Evolutionary conservation across 805 yeast genomes (phyloP).

Genomic region (Ogataea angusta): DNA sequence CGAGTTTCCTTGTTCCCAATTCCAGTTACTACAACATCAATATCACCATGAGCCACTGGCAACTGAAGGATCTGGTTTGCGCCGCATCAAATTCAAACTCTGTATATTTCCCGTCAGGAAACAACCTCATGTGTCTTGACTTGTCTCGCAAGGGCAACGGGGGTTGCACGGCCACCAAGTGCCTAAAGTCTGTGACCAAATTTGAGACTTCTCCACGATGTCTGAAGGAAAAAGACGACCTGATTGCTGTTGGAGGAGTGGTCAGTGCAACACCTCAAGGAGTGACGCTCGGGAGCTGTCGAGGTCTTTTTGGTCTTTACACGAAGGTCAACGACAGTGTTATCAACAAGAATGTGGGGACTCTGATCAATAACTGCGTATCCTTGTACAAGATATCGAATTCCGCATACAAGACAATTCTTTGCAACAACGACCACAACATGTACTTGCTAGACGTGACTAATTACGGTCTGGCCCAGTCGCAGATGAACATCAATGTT

Average conservation of each 20-base stretch:
- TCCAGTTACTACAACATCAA: slow-evolving; percentile 30
- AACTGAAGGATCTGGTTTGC: slow-evolving; percentile 64
- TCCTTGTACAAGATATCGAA: slow-evolving; percentile 44
- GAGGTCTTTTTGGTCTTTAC: slow-evolving; percentile 63
- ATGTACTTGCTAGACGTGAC: slow-evolving; percentile 62
- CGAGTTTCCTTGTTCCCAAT: slow-evolving; percentile 20
- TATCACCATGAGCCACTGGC: slow-evolving; percentile 33
- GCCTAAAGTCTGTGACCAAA: slow-evolving; percentile 37
- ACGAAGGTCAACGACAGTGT: slow-evolving; percentile 47
- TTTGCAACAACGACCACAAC: slow-evolving; percentile 81
- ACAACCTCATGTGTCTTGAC: slow-evolving; percentile 37
- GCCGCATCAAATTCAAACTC: slow-evolving; percentile 43
- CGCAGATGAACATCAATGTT: slow-evolving; percentile 38
- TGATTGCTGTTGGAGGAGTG: slow-evolving; percentile 48
- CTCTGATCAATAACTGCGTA: slow-evolving; percentile 80
- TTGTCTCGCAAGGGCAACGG: slow-evolving; percentile 1
- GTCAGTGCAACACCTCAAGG: slow-evolving; percentile 25
- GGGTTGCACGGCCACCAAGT: slow-evolving; percentile 18
- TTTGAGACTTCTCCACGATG: slow-evolving; percentile 74
- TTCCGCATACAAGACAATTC: slow-evolving; percentile 51
- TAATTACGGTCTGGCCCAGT: slow-evolving; percentile 38
- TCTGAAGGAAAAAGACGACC: slow-evolving; percentile 55
- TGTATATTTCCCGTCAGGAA: slow-evolving; percentile 58
- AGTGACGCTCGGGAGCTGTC: slow-evolving; percentile 36
- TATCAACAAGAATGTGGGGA: slow-evolving; percentile 62